Conservation (phyloP, 495 filamentous ascomycete genomes). For the Achaetomiella virescens region DNA sequence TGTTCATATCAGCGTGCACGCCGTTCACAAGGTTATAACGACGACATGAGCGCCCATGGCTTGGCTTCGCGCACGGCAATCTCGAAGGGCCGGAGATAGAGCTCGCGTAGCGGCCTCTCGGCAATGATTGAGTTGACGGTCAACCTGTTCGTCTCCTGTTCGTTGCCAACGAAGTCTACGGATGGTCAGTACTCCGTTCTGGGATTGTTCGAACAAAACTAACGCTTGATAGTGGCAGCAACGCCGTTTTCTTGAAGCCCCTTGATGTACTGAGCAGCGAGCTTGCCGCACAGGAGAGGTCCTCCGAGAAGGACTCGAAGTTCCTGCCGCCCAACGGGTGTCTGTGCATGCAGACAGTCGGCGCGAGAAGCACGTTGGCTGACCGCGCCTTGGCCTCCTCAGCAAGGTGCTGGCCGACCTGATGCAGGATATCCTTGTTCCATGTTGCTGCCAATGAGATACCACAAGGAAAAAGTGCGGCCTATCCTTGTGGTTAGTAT, state of each 20-base stretch:
- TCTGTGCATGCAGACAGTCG: constrained; percentile 78
- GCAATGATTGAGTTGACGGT: constrained; percentile 65
- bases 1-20: constrained; percentile 67
- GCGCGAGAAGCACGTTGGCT: constrained; percentile 67
- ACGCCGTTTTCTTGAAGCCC: constrained; percentile 71
- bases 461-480: constrained; percentile 67
- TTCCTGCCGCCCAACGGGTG: constrained; percentile 76
- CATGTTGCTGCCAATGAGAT: constrained; percentile 76
- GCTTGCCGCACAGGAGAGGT: constrained; percentile 71
- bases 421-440: constrained; percentile 61
- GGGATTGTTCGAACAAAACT: constrained; percentile 5
- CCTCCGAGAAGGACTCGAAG: constrained; percentile 84
- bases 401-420: constrained; percentile 65
- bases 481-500: constrained; percentile 42
- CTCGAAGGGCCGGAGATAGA: constrained; percentile 79
- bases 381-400: constrained; percentile 68
- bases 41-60: constrained; percentile 74
- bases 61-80: constrained; percentile 73
- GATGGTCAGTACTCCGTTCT: constrained; percentile 19
- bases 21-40: constrained; percentile 86
- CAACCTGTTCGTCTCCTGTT: constrained; percentile 75
- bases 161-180: constrained; percentile 72
- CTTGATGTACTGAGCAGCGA: constrained; percentile 66
- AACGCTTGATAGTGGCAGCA: constrained; percentile 72
- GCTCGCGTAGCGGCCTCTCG: constrained; percentile 68